Base-by-base conservation (phyloP, 2,329 filamentous ascomycete species). In the Shiraia sp. region DNA sequence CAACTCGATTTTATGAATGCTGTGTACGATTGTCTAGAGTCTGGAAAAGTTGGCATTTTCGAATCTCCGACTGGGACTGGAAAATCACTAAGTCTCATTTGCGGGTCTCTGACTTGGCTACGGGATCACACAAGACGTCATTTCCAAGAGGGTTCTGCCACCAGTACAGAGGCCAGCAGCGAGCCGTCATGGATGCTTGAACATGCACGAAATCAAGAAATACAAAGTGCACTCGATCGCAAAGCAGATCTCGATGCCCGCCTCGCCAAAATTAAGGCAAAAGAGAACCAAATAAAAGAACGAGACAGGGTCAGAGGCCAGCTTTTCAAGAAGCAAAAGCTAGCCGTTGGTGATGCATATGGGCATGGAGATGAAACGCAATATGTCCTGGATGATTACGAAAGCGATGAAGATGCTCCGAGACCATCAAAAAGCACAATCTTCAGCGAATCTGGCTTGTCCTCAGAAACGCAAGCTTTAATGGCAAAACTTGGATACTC, bases 1-100 rank as follows among this genome's bases (percentile, higher is more conserved):
- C 91, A 96, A 61, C 77, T 86, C 31, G 76, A 92, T 54, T 95
- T 96, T 63, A 96, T 96, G 91, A 83, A 78, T 53, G 80, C 86
- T 1, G 79, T 93, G 4, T 96, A 95, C 63, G 72, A 82, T 35
- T 88, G 90, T 46, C 80, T 96, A 17, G 84, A 95, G 54, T 69
- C 86, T 29, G 86, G 88, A 7, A 88, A 91, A 61, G 78, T 96
- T 32, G 91, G 88, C 22, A 90, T 96, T 30, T 85, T 96, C 32
- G 91, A 96, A 65, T 95, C 89, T 32, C 91, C 91, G n/a, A 96
- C 91, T 29, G 91, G 91, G 68, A 87, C 82, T 77, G 91, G 91
- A 31, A 96, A 96, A 78, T 96, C 91, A 1, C 72, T 96, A 31
- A 96, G 91, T 52, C 77, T 96, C 19, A 93, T 96, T 49, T 96